Percentiles rank a stretch among this genome's conserved stretches.
These are phyloP conservation scores for Xenosphaeropsis pyriputrescens DNA, from an alignment of 2,329 filamentous ascomycete genomes.

Conservation along the genomic window DNA sequence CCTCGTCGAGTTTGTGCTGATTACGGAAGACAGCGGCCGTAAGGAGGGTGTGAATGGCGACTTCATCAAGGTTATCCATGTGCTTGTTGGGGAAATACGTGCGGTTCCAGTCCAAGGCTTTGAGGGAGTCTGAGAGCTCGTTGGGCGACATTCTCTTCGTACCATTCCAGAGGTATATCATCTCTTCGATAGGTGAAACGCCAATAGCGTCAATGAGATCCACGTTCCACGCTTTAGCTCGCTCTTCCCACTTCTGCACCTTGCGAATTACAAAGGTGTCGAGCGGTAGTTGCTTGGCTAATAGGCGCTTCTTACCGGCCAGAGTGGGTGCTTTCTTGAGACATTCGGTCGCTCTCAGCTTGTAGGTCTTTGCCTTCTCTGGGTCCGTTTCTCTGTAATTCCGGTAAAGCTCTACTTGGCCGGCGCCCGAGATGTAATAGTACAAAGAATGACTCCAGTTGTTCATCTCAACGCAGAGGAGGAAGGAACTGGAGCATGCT, in stretches of 20 bases:
- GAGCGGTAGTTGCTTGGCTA: constrained; percentile 80
- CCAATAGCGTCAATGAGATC: constrained; percentile 70
- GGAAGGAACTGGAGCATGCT: constrained; percentile 59
- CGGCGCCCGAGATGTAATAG: constrained; percentile 71
- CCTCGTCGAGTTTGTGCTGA: constrained; percentile 46
- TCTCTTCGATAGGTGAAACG: constrained; percentile 70
- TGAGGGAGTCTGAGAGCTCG: constrained; percentile 49
- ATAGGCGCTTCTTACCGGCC: constrained; percentile 76
- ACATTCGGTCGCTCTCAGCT: constrained; percentile 50
- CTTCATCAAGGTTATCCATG: constrained; percentile 40
- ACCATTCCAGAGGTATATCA: constrained; percentile 90
- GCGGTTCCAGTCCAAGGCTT: constrained; percentile 49
- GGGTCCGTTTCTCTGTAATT: constrained; percentile 29
- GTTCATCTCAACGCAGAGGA: constrained; percentile 64
- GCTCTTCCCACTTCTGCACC: constrained; percentile 73
- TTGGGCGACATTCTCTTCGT: constrained; percentile 60
- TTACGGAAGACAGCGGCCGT: constrained; percentile 51
- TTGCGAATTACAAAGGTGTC: constrained; percentile 78
- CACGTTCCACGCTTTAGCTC: constrained; percentile 50
- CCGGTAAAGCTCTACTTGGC: constrained; percentile 72
- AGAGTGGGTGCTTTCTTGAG: constrained; percentile 58
- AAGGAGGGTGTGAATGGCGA: constrained; percentile 50
- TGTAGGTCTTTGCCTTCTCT: constrained; percentile 37
- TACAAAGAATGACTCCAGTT: constrained; percentile 87
- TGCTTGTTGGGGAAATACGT: constrained; percentile 31